These are phyloP conservation scores for Nitzschia sp. DNA, from an alignment of 108 stramenopile species.

Conservation along the genomic window DNA sequence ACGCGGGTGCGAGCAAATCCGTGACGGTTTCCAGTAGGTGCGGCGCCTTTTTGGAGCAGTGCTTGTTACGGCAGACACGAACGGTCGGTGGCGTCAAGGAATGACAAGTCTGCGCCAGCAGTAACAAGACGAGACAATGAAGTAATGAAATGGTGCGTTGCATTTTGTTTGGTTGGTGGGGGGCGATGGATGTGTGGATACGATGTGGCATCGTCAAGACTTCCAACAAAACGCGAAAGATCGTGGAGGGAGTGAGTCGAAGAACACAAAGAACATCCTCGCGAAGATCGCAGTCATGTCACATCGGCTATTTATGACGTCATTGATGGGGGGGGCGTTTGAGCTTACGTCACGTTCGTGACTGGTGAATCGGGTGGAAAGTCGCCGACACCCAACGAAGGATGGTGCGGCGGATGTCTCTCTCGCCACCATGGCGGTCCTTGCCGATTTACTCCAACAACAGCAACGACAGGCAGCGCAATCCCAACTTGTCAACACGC, in stretches of 20 bases:
- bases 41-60: constrained; percentile 24
- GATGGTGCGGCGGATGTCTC: neutral
- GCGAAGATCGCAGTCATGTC: too few relatives aligned
- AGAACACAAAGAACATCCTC: too few relatives aligned
- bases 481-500: neutral
- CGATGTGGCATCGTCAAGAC: too few relatives aligned
- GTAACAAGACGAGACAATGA: neutral
- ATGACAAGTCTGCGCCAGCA: neutral
- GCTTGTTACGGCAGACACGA: constrained; percentile 39
- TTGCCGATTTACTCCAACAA: too few relatives aligned
- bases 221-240: too few relatives aligned
- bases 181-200: too few relatives aligned
- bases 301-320: too few relatives aligned
- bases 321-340: too few relatives aligned
- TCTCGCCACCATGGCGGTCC: neutral
- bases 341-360: constrained; percentile 2
- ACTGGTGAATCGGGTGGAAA: neutral
- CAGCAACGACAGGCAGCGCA: neutral
- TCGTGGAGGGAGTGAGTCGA: too few relatives aligned
- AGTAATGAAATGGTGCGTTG: too few relatives aligned
- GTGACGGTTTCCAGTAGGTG: constrained; percentile 7
- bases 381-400: neutral
- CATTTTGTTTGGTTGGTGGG: too few relatives aligned
- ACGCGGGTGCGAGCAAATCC: constrained; percentile 11
- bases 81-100: neutral